These are phyloP conservation scores for Spathaspora sp. DNA, from an alignment of 805 yeast species.

Conservation along the genomic window DNA sequence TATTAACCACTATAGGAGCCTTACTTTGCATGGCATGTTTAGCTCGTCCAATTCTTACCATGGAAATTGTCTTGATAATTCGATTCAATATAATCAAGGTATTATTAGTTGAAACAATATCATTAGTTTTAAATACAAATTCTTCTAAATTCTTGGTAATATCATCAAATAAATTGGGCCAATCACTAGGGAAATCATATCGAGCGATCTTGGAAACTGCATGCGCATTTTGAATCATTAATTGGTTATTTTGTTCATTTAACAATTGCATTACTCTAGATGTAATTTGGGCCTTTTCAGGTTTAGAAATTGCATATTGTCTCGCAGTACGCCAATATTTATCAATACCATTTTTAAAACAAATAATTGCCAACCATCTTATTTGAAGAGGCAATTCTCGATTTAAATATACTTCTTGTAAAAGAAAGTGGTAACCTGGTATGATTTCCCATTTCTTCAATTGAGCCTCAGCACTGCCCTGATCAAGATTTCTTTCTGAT, in stretches of 20 bases:
- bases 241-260: slow-evolving; percentile 68
- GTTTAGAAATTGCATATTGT: slow-evolving; percentile 46
- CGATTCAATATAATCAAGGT: slow-evolving; percentile 69
- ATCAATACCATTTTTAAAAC: slow-evolving; percentile 84
- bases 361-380: slow-evolving; percentile 85
- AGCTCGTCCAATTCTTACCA: slow-evolving; percentile 80
- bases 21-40: slow-evolving; percentile 73
- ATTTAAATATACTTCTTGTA: slow-evolving; percentile 61
- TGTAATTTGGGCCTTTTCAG: slow-evolving; percentile 68
- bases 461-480: slow-evolving; percentile 65
- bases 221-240: slow-evolving; percentile 81
- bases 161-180: slow-evolving; percentile 80
- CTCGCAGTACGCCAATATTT: slow-evolving; percentile 78
- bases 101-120: slow-evolving; percentile 57
- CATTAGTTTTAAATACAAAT: slow-evolving; percentile 36
- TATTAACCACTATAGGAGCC: slow-evolving; percentile 59
- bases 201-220: slow-evolving; percentile 76
- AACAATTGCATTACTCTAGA: slow-evolving; percentile 54
- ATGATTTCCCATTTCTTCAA: slow-evolving; percentile 65
- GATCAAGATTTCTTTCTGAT: slow-evolving; percentile 46
- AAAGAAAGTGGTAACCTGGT: slow-evolving; percentile 53
- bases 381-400: slow-evolving; percentile 55
- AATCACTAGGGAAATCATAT: slow-evolving; percentile 80
- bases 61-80: slow-evolving; percentile 66
- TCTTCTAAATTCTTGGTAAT: slow-evolving; percentile 44